Conservation (phyloP, 2,329 filamentous ascomycete species). For the Fusarium azukiicola region DNA sequence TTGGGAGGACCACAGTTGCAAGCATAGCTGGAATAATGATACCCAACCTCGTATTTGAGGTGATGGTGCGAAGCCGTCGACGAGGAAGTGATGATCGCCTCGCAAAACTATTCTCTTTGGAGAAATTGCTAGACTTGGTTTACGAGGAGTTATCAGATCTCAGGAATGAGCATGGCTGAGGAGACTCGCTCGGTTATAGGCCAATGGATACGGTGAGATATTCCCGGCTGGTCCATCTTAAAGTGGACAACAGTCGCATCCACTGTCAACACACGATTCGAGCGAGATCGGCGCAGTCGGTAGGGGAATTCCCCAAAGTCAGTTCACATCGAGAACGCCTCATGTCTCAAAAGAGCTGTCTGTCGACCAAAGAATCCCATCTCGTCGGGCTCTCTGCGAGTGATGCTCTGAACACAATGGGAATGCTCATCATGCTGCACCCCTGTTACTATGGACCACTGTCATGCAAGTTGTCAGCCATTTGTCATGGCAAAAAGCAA, state of each 20-base stretch:
- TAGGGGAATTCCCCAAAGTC: slow-evolving; percentile 5
- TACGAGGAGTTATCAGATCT: neutral
- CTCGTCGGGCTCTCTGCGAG: neutral
- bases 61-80: neutral
- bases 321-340: neutral
- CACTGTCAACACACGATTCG: slow-evolving; percentile 5
- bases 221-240: slow-evolving; percentile 10
- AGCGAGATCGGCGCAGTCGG: slow-evolving; percentile 26
- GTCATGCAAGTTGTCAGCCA: slow-evolving; percentile 15
- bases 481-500: slow-evolving; percentile 20
- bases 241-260: slow-evolving; percentile 1
- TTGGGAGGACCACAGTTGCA: neutral
- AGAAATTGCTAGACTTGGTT: neutral
- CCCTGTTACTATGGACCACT: neutral
- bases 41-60: neutral
- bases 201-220: slow-evolving; percentile 3
- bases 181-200: neutral
- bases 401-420: neutral
- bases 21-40: neutral
- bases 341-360: neutral
- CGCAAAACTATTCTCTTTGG: neutral
- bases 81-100: neutral
- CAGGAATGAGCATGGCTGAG: neutral
- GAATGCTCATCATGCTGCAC: neutral
- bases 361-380: slow-evolving; percentile 13